Conservation (phyloP, 2,329 filamentous ascomycete genomes). For the Neurospora sp. region DNA sequence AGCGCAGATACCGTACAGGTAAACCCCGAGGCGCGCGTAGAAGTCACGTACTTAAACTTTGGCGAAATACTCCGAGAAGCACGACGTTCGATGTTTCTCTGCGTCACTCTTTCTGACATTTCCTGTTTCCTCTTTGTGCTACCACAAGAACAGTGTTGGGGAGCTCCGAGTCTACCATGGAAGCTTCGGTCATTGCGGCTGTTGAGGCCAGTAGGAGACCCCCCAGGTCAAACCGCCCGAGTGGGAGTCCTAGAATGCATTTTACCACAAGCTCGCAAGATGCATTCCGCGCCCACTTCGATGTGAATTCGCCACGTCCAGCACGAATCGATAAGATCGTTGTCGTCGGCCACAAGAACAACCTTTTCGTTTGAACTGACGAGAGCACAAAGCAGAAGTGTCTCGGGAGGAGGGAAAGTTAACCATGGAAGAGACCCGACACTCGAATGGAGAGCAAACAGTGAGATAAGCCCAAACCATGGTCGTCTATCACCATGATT, state of each 20-base stretch:
- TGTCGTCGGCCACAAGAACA: not conserved
- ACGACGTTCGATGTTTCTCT: not conserved
- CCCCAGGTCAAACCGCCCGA: not conserved
- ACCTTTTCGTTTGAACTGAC: not conserved
- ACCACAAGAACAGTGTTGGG: not conserved
- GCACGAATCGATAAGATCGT: not conserved
- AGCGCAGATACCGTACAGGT: not conserved
- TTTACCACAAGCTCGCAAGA: not conserved
- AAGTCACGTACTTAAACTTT: not conserved
- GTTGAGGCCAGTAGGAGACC: not conserved
- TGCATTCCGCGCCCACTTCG: not conserved
- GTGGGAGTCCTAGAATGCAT: not conserved
- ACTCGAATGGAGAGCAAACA: not conserved
- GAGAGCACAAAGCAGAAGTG: not conserved
- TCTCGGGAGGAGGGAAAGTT: not conserved
- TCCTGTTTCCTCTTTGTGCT: not conserved
- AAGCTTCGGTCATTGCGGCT: not conserved
- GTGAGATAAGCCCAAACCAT: not conserved
- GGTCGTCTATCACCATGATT: not conserved
- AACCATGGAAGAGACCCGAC: not conserved
- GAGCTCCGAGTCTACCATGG: not conserved
- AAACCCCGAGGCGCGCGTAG: not conserved
- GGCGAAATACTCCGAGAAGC: not conserved
- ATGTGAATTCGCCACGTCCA: not conserved
- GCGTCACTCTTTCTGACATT: not conserved